These are phyloP conservation scores for Paramecium sonneborni DNA, from an alignment of 73 alveolate species.

Conservation along the genomic window DNA sequence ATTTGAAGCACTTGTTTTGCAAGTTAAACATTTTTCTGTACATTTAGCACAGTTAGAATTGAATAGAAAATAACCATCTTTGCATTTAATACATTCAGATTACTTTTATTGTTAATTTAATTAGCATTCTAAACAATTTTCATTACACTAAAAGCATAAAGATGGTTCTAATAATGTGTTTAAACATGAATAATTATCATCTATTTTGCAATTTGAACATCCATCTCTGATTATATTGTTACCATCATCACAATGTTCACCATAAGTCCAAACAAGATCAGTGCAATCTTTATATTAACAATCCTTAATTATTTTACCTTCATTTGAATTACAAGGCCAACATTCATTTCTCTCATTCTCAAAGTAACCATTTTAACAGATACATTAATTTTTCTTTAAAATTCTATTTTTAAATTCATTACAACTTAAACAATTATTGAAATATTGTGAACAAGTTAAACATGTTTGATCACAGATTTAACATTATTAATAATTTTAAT, in stretches of 20 bases:
- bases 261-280: not conserved
- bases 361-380: not conserved
- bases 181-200: not conserved
- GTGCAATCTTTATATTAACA: not conserved
- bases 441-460: not conserved
- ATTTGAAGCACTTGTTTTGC: not conserved
- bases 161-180: not conserved
- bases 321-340: not conserved
- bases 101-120: not conserved
- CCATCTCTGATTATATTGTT: not conserved
- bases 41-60: not conserved
- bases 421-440: not conserved
- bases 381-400: not conserved
- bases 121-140: not conserved
- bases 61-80: not conserved
- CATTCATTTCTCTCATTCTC: not conserved
- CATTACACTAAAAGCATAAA: not conserved
- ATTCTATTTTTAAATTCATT: not conserved
- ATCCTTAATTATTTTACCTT: slow-evolving; percentile 1
- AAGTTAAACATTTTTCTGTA: not conserved
- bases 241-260: slow-evolving; percentile 62
- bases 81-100: not conserved
- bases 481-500: not conserved
- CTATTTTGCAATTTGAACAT: slow-evolving; percentile 45
- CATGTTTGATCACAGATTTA: not conserved